A percentile compares a stretch with the other conserved stretches of the same genome.
These are phyloP conservation scores for Leccinum longicurvipes DNA, from an alignment of 768 basidiomycete species.

Conservation along the genomic window DNA sequence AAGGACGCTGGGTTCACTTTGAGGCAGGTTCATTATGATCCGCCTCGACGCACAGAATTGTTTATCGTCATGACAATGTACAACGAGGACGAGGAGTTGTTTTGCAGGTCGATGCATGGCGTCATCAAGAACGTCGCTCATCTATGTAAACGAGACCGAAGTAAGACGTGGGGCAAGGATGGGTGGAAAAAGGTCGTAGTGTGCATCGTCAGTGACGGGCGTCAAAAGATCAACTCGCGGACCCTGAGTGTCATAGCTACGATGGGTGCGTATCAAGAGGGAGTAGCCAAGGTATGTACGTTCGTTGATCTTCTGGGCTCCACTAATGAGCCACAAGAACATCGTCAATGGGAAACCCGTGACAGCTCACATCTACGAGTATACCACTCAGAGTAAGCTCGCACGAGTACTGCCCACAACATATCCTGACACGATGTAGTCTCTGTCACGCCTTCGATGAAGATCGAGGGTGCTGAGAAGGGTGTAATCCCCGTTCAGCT, in stretches of 20 bases:
- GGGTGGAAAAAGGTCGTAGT: conserved; percentile 99
- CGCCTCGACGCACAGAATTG: conserved; percentile 85
- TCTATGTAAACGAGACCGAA: conserved; percentile 78
- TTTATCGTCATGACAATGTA: conserved; percentile 99
- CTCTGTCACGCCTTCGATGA: conserved; percentile 75
- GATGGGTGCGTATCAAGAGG: conserved; percentile 95
- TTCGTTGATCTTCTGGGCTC: background rate
- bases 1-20: conserved; percentile 77
- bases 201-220: conserved; percentile 86
- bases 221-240: conserved; percentile 79
- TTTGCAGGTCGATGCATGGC: conserved; percentile 92
- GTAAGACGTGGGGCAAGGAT: conserved; percentile 95
- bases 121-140: conserved; percentile 93
- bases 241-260: conserved; percentile 86
- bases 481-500: conserved; percentile 88
- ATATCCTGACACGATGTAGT: conserved; percentile 43
- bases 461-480: conserved; percentile 75
- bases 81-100: conserved; percentile 89
- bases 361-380: conserved; percentile 88
- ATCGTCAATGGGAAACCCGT: conserved; percentile 81
- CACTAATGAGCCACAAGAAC: conserved; percentile 39
- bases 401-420: background rate
- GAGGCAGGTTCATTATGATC: conserved; percentile 88
- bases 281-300: conserved; percentile 71
- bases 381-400: conserved; percentile 78